These are phyloP conservation scores for Hypericum androsaemum DNA, from an alignment of 345 rosid species.

Conservation along the genomic window DNA sequence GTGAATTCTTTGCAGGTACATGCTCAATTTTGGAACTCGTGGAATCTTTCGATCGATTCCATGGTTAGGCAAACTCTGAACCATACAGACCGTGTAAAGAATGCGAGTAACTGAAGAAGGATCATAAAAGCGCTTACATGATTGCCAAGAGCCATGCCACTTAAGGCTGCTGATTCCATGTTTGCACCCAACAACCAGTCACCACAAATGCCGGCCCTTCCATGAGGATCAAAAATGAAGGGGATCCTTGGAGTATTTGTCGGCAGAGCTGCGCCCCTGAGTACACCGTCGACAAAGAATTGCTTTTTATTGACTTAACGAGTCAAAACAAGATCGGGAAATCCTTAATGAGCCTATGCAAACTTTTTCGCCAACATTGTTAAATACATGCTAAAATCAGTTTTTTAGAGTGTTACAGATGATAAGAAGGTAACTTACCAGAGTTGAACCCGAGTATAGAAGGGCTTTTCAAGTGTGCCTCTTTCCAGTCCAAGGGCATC, in stretches of 20 bases:
- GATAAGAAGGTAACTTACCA: constrained; percentile 51
- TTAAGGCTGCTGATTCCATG: constrained; percentile 78
- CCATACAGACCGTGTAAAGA: no score
- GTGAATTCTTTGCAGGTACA: no score
- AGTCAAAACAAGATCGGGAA: no score
- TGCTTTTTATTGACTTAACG: no score
- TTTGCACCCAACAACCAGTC: constrained; percentile 89
- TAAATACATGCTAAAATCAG: no score
- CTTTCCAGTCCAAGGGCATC: constrained; percentile 54
- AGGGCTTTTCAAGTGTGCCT: constrained; percentile 53
- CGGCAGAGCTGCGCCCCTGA: constrained; percentile 95
- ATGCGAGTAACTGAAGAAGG: background rate
- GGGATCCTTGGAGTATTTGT: constrained; percentile 58
- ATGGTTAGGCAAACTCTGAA: no score
- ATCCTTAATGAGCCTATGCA: no score
- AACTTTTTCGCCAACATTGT: background rate
- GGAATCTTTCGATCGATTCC: no score
- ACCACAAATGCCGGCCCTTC: constrained; percentile 91
- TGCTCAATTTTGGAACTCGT: no score
- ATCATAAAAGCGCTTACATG: constrained; percentile 36
- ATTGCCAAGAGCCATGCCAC: constrained; percentile 71
- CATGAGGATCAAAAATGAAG: constrained; percentile 75
- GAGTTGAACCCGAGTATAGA: constrained; percentile 53
- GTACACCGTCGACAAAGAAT: background rate
- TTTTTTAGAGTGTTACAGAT: no score